Base-by-base conservation (phyloP, 345 rosid species). In the Isatis tinctoria region DNA sequence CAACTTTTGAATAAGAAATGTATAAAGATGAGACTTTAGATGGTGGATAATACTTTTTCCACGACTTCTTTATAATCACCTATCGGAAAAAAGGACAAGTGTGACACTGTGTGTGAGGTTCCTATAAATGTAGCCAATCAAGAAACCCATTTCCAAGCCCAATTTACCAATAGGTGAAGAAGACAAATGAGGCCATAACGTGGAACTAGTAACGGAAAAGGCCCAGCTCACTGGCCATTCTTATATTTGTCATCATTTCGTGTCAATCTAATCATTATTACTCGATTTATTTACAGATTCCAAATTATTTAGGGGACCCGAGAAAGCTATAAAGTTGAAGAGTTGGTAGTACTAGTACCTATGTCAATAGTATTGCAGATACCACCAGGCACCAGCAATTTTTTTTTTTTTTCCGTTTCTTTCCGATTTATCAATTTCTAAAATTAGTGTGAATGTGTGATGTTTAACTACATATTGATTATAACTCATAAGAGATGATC, bases 71-170 rank as follows among this genome's bases (percentile, higher is more conserved):
- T 51, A 11, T 30, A 3, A 32, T 32, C 35, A 6, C 35, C 35
- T 32, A 32, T 32, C 35, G 35, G 35, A 11, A 1, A 24, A 48
- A 24, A 22, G 18, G 18, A 60, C 51, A 16, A 49, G 32, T 45
- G 12, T 57, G 32, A 12, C 54, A 48, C n/a, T n/a, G n/a, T n/a
- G n/a, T n/a, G n/a, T n/a, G n/a, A n/a, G n/a, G 24, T 10, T 47
- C 43, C 32, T 3, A 10, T 30, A 47, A n/a, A 33, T 7, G 24
- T 61, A 28, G 33, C 17, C 14, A 74, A 26, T 28, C 8, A 45
- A 72, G 26, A 39, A 66, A 26, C 57, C 40, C 36, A 58, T 44
- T 5, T 37, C 9, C 7, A 59, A 67, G 73, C 68, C 78, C 73
- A 59, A 24, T 10, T 26, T 36, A 65, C 51, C 16, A 58, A 58